Conservation (phyloP, 176 grass and related monocot genomes). For the Thalia dealbata region DNA sequence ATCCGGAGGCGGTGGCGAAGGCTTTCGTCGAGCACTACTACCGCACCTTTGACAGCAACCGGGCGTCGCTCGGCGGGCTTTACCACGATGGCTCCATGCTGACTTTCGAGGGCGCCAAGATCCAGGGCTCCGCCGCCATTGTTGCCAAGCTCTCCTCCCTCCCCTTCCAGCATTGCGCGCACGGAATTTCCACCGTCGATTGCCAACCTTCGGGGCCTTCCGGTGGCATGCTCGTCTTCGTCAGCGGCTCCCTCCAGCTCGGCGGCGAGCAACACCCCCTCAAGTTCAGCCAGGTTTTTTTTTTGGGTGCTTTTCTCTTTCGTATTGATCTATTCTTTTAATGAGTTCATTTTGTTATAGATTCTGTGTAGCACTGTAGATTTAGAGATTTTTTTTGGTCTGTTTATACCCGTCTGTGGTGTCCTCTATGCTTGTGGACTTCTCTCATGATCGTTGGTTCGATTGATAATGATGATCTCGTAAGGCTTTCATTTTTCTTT, state of each 20-base stretch:
- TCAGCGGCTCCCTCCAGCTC: conserved; percentile 12
- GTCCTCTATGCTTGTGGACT: too few relatives aligned
- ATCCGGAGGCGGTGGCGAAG: conserved; percentile 17
- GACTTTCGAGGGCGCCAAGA: conserved; percentile 17
- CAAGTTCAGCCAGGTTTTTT: conserved; percentile 17
- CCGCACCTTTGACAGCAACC: conserved; percentile 13
- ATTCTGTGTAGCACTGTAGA: too few relatives aligned
- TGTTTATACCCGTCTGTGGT: too few relatives aligned
- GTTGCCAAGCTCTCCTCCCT: conserved; percentile 5
- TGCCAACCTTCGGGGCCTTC: conserved; percentile 7
- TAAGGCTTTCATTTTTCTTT: too few relatives aligned
- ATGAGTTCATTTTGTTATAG: neutral
- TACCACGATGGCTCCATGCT: conserved; percentile 16
- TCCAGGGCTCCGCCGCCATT: conserved; percentile 1
- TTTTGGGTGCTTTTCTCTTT: neutral
- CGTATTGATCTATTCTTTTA: neutral
- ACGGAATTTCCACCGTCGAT: conserved; percentile 9
- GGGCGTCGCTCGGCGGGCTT: neutral
- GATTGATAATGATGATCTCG: too few relatives aligned
- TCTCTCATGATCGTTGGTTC: too few relatives aligned
- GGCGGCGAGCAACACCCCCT: conserved; percentile 9
- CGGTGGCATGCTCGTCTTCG: conserved; percentile 14
- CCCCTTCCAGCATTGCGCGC: conserved; percentile 12
- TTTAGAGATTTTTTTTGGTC: too few relatives aligned
- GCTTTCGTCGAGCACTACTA: conserved; percentile 23